Conservation (phyloP, 179 eudicot genomes). For the Beta macrorhiza region DNA sequence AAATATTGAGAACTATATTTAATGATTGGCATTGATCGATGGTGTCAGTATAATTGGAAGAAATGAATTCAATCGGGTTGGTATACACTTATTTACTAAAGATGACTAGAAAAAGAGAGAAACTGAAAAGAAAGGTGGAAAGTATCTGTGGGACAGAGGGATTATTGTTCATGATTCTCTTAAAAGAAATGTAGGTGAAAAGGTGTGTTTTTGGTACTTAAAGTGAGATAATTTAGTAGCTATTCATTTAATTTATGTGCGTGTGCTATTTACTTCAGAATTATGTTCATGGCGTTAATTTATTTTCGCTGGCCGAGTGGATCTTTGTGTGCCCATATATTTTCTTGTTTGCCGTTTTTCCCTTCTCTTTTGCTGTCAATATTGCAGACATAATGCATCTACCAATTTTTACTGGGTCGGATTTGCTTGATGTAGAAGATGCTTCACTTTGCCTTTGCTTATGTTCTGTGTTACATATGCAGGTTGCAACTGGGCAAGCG, state of each 20-base stretch:
- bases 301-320: background rate
- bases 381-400: background rate
- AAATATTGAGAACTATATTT: too few species aligned
- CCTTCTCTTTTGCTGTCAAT: background rate
- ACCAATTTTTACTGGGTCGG: background rate
- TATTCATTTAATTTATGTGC: background rate
- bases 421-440: background rate
- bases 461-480: constrained; percentile 15
- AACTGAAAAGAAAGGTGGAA: too few species aligned
- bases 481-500: constrained; percentile 92
- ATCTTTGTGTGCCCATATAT: background rate
- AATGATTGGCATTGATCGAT: too few species aligned
- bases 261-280: background rate
- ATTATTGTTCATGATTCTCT: too few species aligned
- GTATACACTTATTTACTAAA: too few species aligned
- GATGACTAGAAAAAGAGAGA: too few species aligned
- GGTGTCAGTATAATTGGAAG: too few species aligned
- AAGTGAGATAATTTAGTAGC: background rate
- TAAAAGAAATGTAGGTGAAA: too few species aligned
- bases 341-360: background rate
- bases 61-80: too few species aligned
- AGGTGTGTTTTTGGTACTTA: too few species aligned
- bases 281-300: too few species aligned
- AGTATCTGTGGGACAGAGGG: too few species aligned
- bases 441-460: background rate